Conservation (phyloP, 306 rosid species). For the Mimosa bimucronata region DNA sequence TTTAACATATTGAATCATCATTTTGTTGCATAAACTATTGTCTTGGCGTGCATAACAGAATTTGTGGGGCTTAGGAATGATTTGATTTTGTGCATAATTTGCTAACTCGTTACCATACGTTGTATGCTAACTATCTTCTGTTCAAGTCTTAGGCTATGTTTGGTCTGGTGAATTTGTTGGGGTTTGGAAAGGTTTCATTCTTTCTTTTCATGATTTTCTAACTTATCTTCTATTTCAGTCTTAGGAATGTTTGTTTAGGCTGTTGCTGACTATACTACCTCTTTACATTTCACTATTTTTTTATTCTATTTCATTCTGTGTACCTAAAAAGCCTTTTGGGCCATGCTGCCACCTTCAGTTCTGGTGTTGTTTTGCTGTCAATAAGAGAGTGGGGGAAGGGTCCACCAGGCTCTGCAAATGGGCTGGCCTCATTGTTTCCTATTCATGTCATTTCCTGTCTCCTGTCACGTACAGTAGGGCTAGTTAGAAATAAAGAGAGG, state of each 20-base stretch:
- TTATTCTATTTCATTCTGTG: too few species aligned
- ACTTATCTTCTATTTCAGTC: too few species aligned
- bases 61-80: background rate
- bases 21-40: background rate
- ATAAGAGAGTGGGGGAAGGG: background rate
- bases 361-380: background rate
- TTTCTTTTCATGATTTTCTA: too few species aligned
- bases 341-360: too few species aligned
- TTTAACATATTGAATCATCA: too few species aligned
- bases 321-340: too few species aligned
- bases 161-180: background rate
- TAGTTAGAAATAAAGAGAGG: background rate
- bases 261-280: too few species aligned
- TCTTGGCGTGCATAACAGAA: background rate
- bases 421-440: background rate
- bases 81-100: background rate
- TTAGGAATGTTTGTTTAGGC: too few species aligned
- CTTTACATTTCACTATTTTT: too few species aligned
- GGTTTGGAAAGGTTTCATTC: background rate
- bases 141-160: background rate
- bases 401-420: background rate
- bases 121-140: background rate
- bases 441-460: background rate
- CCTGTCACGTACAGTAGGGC: background rate
- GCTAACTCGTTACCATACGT: background rate